phyloP scores from a whole-genome alignment of 139 green algal genomes.

The Chlamydomonas schloesseri region DNA sequence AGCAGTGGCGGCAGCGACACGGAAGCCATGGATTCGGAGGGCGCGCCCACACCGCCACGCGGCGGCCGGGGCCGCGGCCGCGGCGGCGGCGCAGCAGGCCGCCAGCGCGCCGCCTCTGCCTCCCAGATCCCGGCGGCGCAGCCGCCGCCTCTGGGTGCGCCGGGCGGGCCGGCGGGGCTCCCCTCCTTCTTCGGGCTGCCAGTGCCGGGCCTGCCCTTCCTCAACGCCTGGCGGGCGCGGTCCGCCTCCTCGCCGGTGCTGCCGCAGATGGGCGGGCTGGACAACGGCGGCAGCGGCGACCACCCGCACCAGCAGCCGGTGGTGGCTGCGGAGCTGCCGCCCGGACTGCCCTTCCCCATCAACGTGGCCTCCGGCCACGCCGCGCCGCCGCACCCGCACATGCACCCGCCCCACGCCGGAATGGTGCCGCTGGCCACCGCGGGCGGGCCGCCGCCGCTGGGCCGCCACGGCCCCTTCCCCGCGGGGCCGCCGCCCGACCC shows the following conservation, averaged over 20 bases:
- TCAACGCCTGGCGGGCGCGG: neutral
- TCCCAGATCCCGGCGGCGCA: neutral
- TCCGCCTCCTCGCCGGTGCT: neutral
- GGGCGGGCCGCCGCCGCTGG: neutral
- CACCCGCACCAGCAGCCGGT: too few relatives aligned
- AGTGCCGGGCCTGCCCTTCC: neutral
- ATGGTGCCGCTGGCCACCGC: neutral
- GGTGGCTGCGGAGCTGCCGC: too few relatives aligned
- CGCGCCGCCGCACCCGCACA: too few relatives aligned
- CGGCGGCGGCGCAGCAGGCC: neutral
- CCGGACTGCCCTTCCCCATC: too few relatives aligned
- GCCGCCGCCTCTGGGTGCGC: neutral
- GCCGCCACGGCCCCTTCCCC: neutral
- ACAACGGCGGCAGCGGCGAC: too few relatives aligned
- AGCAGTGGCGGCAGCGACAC: neutral
- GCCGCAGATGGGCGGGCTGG: too few relatives aligned
- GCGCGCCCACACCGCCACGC: neutral
- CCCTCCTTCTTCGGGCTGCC: conserved; percentile 9
- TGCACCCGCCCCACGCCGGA: too few relatives aligned
- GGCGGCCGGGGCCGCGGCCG: neutral
- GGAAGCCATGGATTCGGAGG: neutral
- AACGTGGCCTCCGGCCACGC: too few relatives aligned
- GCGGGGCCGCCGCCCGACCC: too few relatives aligned
- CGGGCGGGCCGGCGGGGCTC: neutral
- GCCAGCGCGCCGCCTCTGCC: neutral